A percentile compares a stretch with the other conserved stretches of the same genome.
Evolutionary conservation across 169 alveolate species (phyloP).

Genomic region (Cyclospora cayetanensis): DNA sequence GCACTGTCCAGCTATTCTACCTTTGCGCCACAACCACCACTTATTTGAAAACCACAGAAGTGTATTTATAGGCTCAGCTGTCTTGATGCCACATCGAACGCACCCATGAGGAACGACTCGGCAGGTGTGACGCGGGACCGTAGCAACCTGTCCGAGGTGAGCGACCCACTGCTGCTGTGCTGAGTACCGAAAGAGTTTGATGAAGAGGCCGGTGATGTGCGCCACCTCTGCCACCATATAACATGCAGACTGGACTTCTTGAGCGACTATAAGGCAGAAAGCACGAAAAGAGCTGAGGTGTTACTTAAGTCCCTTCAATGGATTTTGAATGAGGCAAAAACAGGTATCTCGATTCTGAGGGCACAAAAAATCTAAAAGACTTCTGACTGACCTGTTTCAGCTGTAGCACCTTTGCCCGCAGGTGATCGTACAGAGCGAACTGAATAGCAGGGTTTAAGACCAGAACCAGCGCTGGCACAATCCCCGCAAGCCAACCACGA

Average conservation of each 20-base stretch:
- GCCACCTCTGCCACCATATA: slow-evolving; percentile 31
- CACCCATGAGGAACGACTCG: slow-evolving; percentile 63
- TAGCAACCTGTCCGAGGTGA: slow-evolving; percentile 4
- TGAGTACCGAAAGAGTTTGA: slow-evolving; percentile 47
- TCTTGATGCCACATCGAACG: too few relatives aligned
- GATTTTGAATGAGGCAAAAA: too few relatives aligned
- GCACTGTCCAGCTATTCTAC: too few relatives aligned
- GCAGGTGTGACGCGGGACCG: slow-evolving; percentile 63
- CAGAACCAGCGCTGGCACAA: slow-evolving; percentile 67
- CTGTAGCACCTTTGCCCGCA: slow-evolving; percentile 43
- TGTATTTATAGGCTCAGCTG: too few relatives aligned
- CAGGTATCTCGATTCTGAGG: too few relatives aligned
- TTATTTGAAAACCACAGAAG: too few relatives aligned
- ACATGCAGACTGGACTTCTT: background rate
- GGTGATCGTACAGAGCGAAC: slow-evolving; percentile 65
- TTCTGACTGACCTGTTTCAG: slow-evolving; percentile 40
- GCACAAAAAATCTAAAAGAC: background rate
- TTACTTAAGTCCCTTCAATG: background rate
- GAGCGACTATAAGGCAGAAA: background rate
- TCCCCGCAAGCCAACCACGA: slow-evolving; percentile 70
- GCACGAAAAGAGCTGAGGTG: background rate
- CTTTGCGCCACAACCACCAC: too few relatives aligned
- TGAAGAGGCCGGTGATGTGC: slow-evolving; percentile 12
- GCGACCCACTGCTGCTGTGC: slow-evolving; percentile 31
- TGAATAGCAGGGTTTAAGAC: slow-evolving; percentile 70